phyloP scores from a whole-genome alignment of 1,284 basidiomycete genomes.

The Lentinula novae-zelandiae region DNA sequence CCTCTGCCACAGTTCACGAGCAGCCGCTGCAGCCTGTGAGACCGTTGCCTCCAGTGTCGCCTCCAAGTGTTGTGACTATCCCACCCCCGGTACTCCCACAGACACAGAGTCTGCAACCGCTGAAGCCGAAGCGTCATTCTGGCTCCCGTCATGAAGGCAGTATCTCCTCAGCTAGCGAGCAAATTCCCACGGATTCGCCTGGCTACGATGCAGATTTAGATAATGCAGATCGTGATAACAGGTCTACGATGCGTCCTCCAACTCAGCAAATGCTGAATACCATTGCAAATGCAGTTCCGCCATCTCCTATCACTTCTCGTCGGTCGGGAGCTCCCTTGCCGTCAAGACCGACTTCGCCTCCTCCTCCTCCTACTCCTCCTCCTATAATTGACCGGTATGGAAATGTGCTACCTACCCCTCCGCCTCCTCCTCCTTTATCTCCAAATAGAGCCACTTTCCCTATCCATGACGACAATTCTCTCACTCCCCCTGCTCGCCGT shows the following conservation, averaged over 20 bases:
- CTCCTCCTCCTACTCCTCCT: slow-evolving; percentile 19
- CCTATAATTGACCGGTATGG: slow-evolving; percentile 28
- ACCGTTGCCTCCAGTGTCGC: slow-evolving; percentile 35
- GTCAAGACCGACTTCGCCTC: slow-evolving; percentile 23
- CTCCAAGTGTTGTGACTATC: slow-evolving; percentile 27
- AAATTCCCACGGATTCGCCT: slow-evolving; percentile 42
- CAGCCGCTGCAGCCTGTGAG: slow-evolving; percentile 20
- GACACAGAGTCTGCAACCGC: slow-evolving; percentile 34
- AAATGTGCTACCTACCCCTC: slow-evolving; percentile 25
- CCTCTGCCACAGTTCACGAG: slow-evolving; percentile 59
- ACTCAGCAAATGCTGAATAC: slow-evolving; percentile 27
- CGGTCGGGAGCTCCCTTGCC: slow-evolving; percentile 25
- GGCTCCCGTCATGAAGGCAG: slow-evolving; percentile 60
- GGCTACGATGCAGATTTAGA: slow-evolving; percentile 75
- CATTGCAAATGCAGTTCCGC: slow-evolving; percentile 17
- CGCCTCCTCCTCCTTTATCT: slow-evolving; percentile 40
- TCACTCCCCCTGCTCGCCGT: slow-evolving; percentile 27
- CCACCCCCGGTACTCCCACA: slow-evolving; percentile 51
- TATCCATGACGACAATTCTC: slow-evolving; percentile 35
- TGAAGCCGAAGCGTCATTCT: slow-evolving; percentile 47
- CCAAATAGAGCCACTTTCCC: slow-evolving; percentile 42
- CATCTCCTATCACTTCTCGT: slow-evolving; percentile 24
- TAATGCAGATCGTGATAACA: slow-evolving; percentile 48
- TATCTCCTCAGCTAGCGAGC: slow-evolving; percentile 65
- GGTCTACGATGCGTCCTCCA: slow-evolving; percentile 38